phyloP scores from a whole-genome alignment of 495 filamentous ascomycete genomes.

The Lindgomyces ingoldianus region DNA sequence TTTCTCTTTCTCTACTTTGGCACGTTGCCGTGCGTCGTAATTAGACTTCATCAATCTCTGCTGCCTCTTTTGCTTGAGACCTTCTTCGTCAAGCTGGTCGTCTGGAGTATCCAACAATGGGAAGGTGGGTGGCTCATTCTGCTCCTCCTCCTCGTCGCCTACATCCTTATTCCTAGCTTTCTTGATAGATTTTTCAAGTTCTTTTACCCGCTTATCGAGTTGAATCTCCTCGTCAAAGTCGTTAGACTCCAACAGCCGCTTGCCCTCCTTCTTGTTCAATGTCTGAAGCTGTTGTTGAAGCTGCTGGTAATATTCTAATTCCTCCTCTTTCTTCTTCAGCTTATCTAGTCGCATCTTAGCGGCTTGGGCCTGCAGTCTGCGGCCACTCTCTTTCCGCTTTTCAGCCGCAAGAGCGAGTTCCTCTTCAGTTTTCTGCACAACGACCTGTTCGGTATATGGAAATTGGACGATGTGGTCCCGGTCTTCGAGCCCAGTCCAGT shows the following conservation, averaged over 20 bases:
- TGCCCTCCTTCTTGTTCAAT: slow-evolving; percentile 83
- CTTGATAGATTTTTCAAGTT: slow-evolving; percentile 84
- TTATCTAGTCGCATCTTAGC: slow-evolving; percentile 95
- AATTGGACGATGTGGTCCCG: slow-evolving; percentile 87
- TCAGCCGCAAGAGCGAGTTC: slow-evolving; percentile 87
- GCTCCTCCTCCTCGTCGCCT: slow-evolving; percentile 76
- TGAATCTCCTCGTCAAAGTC: slow-evolving; percentile 87
- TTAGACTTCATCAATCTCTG: slow-evolving; percentile 92
- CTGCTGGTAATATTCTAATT: slow-evolving; percentile 89
- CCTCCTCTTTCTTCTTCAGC: slow-evolving; percentile 91
- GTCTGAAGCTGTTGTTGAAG: slow-evolving; percentile 65
- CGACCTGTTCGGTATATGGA: slow-evolving; percentile 86
- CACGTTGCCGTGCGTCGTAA: slow-evolving; percentile 84
- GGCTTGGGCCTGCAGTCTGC: slow-evolving; percentile 90
- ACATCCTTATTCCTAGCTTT: slow-evolving; percentile 90
- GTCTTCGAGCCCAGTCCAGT: slow-evolving; percentile 86
- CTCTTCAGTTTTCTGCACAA: slow-evolving; percentile 87
- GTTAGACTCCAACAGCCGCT: slow-evolving; percentile 79
- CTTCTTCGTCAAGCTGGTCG: slow-evolving; percentile 87
- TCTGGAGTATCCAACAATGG: slow-evolving; percentile 86
- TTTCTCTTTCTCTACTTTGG: slow-evolving; percentile 91
- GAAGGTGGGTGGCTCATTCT: slow-evolving; percentile 77
- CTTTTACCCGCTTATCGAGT: slow-evolving; percentile 76
- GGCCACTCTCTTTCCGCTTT: slow-evolving; percentile 87
- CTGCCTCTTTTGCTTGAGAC: slow-evolving; percentile 83